These are phyloP conservation scores for Thecaphora frezii DNA, from an alignment of 1,284 basidiomycete genomes.

Conservation along the genomic window DNA sequence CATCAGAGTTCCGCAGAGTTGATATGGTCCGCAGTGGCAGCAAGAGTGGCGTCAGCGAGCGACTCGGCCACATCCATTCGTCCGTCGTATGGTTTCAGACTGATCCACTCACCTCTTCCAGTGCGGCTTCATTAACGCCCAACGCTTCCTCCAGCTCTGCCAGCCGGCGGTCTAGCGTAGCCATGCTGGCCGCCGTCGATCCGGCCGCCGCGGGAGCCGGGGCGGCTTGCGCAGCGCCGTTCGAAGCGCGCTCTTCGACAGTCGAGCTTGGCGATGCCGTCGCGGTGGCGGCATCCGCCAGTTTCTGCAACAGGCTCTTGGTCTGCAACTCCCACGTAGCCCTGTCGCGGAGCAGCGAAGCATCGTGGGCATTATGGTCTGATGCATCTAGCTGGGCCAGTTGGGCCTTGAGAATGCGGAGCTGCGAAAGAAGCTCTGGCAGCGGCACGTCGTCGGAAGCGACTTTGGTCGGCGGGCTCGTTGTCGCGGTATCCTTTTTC, in stretches of 20 bases:
- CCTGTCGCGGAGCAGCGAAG: neutral
- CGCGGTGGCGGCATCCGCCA: neutral
- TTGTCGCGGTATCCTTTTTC: neutral
- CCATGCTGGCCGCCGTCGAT: conserved; percentile 6
- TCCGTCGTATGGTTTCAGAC: too few relatives aligned
- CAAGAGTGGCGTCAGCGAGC: too few relatives aligned
- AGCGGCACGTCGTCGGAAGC: neutral
- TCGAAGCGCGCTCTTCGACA: too few relatives aligned
- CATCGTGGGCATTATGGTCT: neutral
- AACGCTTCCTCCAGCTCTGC: conserved; percentile 31
- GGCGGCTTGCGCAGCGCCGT: too few relatives aligned
- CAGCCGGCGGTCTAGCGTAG: conserved; percentile 23
- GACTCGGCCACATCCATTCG: too few relatives aligned
- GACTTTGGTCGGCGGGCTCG: neutral
- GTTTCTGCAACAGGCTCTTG: neutral
- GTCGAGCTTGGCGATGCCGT: too few relatives aligned
- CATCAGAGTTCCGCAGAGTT: too few relatives aligned
- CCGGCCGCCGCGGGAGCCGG: neutral
- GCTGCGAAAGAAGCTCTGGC: conserved; percentile 17
- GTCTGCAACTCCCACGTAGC: neutral
- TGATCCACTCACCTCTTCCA: conserved; percentile 31
- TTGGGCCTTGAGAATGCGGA: conserved; percentile 20
- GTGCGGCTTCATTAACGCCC: conserved; percentile 26
- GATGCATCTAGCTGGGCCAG: conserved; percentile 7
- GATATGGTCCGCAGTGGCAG: too few relatives aligned